Evolutionary conservation across 2,329 filamentous ascomycete species (phyloP), one percentile per base, ranked within the genome.

Genomic region (Hypoxylon sp.): DNA sequence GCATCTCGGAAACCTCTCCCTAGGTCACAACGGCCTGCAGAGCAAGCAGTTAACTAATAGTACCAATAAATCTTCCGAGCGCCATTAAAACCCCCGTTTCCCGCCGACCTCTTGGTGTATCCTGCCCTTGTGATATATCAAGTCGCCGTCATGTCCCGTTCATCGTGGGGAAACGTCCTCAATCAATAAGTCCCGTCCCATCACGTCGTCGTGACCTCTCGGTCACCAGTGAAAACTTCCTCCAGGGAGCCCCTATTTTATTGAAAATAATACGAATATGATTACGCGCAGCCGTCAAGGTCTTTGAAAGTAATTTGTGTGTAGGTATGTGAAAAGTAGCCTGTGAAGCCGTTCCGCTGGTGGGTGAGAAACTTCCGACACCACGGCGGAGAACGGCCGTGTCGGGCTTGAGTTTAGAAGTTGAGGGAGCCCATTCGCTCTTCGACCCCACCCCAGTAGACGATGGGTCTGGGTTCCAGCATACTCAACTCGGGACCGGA

Each of bases 391-490:
- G 42, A 38, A 48, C 16, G 24, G 22, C 12, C n/a, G 20, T 26
- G 20, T 48, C 22, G 30, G 16, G 33, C 30, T 18, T n/a, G 40
- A 24, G 20, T 63, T 72, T 72, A 80, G 49, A 82, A 77, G 68
- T 73, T 78, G 33, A 81, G 75, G 26, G 77, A 79, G 44, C 80
- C 79, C 74, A 89, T 87, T 54, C 86, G 81, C 78, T 89, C 87
- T 77, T 89, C 87, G 49, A 89, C 76, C 38, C 87, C 85, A 68
- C 84, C 85, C 83, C 87, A 89, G 78, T 88, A 89, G 55, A 88
- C 85, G 33, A 88, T 81, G 9, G 87, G 87, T 44, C 87, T 79
- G 1, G 87, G 87, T 77, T 90, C 87, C 24, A 90, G 81, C 16
- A 90, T 79, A 70, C 80, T 81, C 7, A 89, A 79, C 71, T 86